Evolutionary conservation across 1,284 basidiomycete genomes (phyloP), one percentile per base, ranked within the genome.

Genomic region (Cryptococcus sp.): DNA sequence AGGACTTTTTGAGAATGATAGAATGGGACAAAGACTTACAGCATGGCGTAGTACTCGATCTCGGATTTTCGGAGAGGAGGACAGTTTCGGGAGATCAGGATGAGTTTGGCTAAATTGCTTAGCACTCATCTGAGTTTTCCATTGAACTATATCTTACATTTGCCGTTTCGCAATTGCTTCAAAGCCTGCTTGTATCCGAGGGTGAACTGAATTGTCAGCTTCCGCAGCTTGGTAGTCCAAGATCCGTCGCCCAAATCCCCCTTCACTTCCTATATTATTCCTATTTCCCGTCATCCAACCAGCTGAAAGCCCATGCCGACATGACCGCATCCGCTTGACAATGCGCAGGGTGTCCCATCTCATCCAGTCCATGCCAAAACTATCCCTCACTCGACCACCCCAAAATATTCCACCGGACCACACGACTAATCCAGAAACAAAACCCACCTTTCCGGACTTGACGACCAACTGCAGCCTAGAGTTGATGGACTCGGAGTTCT

Each of bases 21-120:
- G 25, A 32, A 14, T n/a, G n/a, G n/a, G n/a, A 28, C 0, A 9
- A 28, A 7, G n/a, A 73, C 69, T 61, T 61, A 80, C 69, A 98
- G 83, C 94, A 98, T 98, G 80, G 96, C 96, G 78, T 98, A 98
- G 83, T 98, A 99, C 83, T 99, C 96, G 60, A 99, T 83, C 83
- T 99, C 96, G 55, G 93, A 97, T 79, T 97, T 97, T 79, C 96
- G 90, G 63, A 98, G 85, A 60, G 96, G 96, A 55, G 94, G 96
- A 80, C 92, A 97, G 83, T 98, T 99, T 69, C 91, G 93, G 71
- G 94, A 92, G 76, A 99, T 98, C 76, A 99, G 81, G 72, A 99
- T 87, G 69, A 99, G 90, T 81, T 98, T 98, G 77, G 94, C 96
- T 96, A 65, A 9, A 24, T 45, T n/a, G n/a, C n/a, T n/a, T n/a